A percentile compares a stretch with the other conserved stretches of the same genome.
phyloP scores from a whole-genome alignment of 257 asterid species.

The Penstemon davidsonii region DNA sequence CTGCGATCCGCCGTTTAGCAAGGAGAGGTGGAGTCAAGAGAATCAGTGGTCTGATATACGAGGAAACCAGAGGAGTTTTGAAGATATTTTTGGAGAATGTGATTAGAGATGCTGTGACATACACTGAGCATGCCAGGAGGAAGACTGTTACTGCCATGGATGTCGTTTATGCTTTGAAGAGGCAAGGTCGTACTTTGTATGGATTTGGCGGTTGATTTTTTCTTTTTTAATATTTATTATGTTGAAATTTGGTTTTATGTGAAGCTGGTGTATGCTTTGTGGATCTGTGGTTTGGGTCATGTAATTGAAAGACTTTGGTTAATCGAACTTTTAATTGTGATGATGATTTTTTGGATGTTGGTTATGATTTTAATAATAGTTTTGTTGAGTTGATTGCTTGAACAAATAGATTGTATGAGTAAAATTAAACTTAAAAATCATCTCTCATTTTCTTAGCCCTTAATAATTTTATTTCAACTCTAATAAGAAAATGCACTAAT shows the following conservation, averaged over 20 bases:
- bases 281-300: slow-evolving; percentile 2
- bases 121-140: slow-evolving; percentile 49
- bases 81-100: slow-evolving; percentile 49
- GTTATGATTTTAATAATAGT: too few species aligned
- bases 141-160: slow-evolving; percentile 55
- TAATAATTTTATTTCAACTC: too few species aligned
- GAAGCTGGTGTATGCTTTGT: too few species aligned
- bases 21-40: slow-evolving; percentile 58
- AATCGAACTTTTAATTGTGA: too few species aligned
- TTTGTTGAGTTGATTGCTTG: too few species aligned
- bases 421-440: too few species aligned
- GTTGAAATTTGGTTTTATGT: not conserved
- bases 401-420: too few species aligned
- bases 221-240: not conserved
- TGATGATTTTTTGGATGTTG: too few species aligned
- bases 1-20: slow-evolving; percentile 51
- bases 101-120: slow-evolving; percentile 46
- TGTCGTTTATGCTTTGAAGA: slow-evolving; percentile 48
- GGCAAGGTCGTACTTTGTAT: slow-evolving; percentile 47
- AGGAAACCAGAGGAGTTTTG: slow-evolving; percentile 52
- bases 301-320: too few species aligned
- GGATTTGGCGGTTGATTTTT: slow-evolving; percentile 43
- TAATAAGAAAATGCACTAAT: too few species aligned
- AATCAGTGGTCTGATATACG: slow-evolving; percentile 46
- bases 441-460: too few species aligned